phyloP scores from a whole-genome alignment of 176 grass and related monocot species.

The Triticum monococcum region DNA sequence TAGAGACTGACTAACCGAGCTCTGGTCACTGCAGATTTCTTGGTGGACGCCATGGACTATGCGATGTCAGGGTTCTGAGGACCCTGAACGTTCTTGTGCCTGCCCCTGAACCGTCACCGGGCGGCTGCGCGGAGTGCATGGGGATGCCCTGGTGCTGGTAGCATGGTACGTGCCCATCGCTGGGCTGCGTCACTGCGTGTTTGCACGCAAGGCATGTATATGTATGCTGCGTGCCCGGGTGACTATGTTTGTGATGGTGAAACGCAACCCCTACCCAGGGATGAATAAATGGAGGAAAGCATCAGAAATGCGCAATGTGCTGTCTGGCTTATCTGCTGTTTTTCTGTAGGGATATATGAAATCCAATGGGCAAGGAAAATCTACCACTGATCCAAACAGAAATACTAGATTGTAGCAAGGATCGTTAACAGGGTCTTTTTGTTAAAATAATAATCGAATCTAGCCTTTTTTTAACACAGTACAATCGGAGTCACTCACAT shows the following conservation, averaged over 20 bases:
- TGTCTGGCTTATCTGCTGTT: not conserved
- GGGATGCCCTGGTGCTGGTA: not conserved
- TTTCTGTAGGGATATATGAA: not conserved
- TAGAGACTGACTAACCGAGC: not conserved
- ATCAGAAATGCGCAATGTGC: not conserved
- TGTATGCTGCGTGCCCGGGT: not conserved
- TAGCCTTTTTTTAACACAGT: too few relatives aligned
- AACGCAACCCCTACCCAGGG: not conserved
- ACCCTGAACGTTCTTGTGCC: not conserved
- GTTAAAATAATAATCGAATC: too few relatives aligned
- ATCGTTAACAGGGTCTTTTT: too few relatives aligned
- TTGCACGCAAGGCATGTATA: not conserved
- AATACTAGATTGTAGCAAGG: too few relatives aligned
- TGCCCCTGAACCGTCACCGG: not conserved
- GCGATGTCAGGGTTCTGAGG: conserved; percentile 75
- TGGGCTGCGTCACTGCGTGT: not conserved
- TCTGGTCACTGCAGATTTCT: conserved; percentile 58
- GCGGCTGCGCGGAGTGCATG: not conserved
- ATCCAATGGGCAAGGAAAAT: not conserved
- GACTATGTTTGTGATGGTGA: not conserved
- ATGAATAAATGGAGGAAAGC: conserved; percentile 25
- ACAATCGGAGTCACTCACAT: too few relatives aligned
- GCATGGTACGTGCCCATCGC: not conserved
- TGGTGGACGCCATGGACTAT: conserved; percentile 84
- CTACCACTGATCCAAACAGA: too few relatives aligned